A percentile compares a stretch with the other conserved stretches of the same genome.
phyloP scores from a whole-genome alignment of 148 eudicot genomes.

The Vaccinium macrocarpon region DNA sequence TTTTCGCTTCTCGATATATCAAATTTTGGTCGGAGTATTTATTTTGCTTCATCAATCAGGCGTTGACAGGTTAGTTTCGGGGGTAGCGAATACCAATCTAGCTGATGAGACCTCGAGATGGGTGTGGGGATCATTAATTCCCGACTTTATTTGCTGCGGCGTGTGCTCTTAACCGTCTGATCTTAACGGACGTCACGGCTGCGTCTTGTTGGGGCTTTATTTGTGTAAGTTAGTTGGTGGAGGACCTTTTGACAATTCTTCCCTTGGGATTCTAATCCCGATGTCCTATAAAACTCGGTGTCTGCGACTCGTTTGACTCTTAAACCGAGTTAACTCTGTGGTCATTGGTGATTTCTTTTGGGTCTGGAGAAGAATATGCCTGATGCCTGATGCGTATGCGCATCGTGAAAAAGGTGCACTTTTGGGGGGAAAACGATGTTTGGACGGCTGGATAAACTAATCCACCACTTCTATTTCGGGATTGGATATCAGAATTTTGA shows the following conservation, averaged over 20 bases:
- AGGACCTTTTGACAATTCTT: background rate
- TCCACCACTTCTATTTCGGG: background rate
- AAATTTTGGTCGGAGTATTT: background rate
- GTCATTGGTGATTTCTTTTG: background rate
- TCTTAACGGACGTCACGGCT: constrained; percentile 15
- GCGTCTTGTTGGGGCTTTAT: constrained; percentile 3
- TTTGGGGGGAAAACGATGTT: background rate
- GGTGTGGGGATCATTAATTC: background rate
- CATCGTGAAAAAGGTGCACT: background rate
- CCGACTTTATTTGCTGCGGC: constrained; percentile 16
- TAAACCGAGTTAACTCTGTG: background rate
- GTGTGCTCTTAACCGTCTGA: constrained; percentile 16
- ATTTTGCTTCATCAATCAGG: background rate
- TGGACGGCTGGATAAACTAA: constrained; percentile 14
- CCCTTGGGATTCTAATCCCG: background rate
- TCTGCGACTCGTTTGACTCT: constrained; percentile 6
- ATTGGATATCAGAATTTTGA: background rate
- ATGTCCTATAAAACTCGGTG: background rate
- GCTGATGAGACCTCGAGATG: constrained; percentile 4
- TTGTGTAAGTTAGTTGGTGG: background rate
- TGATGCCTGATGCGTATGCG: background rate
- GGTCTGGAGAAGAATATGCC: background rate
- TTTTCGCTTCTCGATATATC: background rate
- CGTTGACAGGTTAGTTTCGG: background rate
- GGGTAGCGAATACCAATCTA: background rate